phyloP scores from a whole-genome alignment of 202 grass and related monocot genomes.

The Miscanthus sacchariflorus region DNA sequence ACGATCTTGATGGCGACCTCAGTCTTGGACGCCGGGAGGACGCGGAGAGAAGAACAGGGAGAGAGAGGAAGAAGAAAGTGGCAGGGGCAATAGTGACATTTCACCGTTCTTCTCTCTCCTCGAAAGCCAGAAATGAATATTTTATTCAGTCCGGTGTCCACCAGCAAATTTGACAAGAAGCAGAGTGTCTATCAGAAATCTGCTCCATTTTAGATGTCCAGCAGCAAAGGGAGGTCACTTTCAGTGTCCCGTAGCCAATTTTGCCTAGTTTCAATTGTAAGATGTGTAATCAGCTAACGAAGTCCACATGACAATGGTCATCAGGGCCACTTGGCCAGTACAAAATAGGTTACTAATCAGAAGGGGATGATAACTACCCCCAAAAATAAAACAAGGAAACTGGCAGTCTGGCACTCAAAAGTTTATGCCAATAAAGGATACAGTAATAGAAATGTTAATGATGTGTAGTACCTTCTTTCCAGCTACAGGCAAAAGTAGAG shows the following conservation, averaged over 20 bases:
- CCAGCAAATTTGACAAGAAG: no score
- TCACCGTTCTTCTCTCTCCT: no score
- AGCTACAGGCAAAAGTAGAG: slow-evolving; percentile 83
- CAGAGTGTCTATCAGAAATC: no score
- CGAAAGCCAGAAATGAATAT: no score
- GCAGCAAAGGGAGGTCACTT: no score
- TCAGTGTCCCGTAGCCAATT: no score
- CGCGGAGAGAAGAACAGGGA: no score
- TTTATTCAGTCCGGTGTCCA: no score
- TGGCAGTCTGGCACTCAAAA: background rate
- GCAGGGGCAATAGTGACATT: no score
- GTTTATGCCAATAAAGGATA: slow-evolving; percentile 14
- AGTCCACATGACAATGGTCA: background rate
- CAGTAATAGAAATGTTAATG: background rate
- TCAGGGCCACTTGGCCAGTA: background rate
- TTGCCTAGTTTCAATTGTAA: background rate
- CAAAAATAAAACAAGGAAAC: background rate
- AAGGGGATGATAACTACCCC: background rate
- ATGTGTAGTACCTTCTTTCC: slow-evolving; percentile 82
- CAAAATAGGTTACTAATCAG: slow-evolving; percentile 26
- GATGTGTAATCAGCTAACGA: background rate
- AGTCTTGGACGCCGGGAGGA: background rate
- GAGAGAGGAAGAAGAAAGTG: no score
- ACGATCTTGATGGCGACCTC: slow-evolving; percentile 39
- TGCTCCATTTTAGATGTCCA: no score